Evolutionary conservation across 345 rosid genomes (phyloP), one percentile per base, ranked within the genome.

Genomic region (Arabis alpina): DNA sequence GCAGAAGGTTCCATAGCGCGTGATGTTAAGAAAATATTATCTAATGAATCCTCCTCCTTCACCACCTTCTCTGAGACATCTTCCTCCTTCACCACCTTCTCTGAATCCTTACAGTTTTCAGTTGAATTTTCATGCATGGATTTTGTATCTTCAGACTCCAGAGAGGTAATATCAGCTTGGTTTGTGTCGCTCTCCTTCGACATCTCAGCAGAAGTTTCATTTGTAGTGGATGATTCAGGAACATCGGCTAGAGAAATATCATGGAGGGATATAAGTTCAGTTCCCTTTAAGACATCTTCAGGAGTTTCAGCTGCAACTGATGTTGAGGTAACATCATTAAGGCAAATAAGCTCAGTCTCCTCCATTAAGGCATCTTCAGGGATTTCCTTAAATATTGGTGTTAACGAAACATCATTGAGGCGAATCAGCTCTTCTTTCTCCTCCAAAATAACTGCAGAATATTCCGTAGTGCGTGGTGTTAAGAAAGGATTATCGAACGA

Each of bases 81-180:
- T n/a, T 54, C 60, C 9, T 32, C 60, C 24, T 34, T 34, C 37
- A 34, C 7, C 7, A 6, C 37, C 8, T 34, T 34, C 37, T 34
- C 37, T 34, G 37, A 32, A 32, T 32, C 37, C 37, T 32, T 32
- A 32, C 7, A 32, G 5, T 40, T 80, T 60, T 76, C 83, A 47
- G 70, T 73, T 68, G 73, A 57, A 67, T 50, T 77, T 78, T 79
- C 83, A 73, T 69, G 77, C 47, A 74, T 57, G 54, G 23, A 19
- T 57, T 76, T 70, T 19, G 60, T 45, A 24, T 79, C 62, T 74
- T 69, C 83, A 54, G 58, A 30, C 11, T 63, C 66, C 53, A 54
- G 37, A 61, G 65, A 63, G 25, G 15, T 41, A 10, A 55, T 12
- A 73, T 63, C 57, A 51, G 41, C 58, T 53, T 77, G 40, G 65